A percentile compares a stretch with the other conserved stretches of the same genome.
These are phyloP conservation scores for Lyophyllum decastes DNA, from an alignment of 768 basidiomycete genomes.

Conservation along the genomic window DNA sequence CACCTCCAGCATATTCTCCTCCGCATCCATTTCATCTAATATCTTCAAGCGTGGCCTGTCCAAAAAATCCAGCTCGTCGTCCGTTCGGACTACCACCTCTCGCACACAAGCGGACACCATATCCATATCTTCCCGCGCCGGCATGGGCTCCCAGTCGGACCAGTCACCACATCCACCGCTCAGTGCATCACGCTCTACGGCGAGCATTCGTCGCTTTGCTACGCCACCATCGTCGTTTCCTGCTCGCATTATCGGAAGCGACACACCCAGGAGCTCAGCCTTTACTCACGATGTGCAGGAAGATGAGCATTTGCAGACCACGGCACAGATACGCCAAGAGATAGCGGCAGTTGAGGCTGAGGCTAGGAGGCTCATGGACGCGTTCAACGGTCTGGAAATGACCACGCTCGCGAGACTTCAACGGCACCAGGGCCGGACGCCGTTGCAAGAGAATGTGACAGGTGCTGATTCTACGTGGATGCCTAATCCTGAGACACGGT, in stretches of 20 bases:
- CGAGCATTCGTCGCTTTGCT: constrained; percentile 46
- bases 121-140: constrained; percentile 46
- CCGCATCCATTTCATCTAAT: constrained; percentile 36
- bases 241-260: constrained; percentile 34
- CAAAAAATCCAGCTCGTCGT: constrained; percentile 52
- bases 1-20: constrained; percentile 46
- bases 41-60: constrained; percentile 42
- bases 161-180: constrained; percentile 26
- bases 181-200: constrained; percentile 41
- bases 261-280: constrained; percentile 35
- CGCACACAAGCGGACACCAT: constrained; percentile 36
- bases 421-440: constrained; percentile 28
- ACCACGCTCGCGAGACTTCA: constrained; percentile 59
- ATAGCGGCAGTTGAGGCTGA: constrained; percentile 73
- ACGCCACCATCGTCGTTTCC: constrained; percentile 66
- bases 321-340: constrained; percentile 63
- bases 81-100: constrained; percentile 46
- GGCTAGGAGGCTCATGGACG: constrained; percentile 69
- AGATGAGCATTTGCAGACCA: constrained; percentile 59
- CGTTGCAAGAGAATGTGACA: constrained; percentile 14
- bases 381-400: constrained; percentile 78
- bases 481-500: constrained; percentile 34
- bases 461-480: constrained; percentile 35
- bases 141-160: constrained; percentile 29
- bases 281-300: constrained; percentile 46